A percentile compares a stretch with the other conserved stretches of the same genome.
These are phyloP conservation scores for Fusarium coicis DNA, from an alignment of 2,329 filamentous ascomycete species.

Conservation along the genomic window DNA sequence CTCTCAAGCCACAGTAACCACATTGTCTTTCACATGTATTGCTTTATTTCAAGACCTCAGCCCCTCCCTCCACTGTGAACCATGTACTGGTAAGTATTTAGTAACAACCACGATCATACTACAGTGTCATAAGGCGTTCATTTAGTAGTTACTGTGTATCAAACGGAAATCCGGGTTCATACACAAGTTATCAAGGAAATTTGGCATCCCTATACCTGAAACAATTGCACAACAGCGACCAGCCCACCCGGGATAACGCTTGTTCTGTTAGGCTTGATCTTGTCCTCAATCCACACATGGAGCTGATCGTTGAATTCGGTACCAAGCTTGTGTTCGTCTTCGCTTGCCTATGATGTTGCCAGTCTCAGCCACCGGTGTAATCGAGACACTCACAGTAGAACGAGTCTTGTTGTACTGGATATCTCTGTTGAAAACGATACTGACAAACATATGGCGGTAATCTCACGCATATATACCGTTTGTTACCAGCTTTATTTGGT, in stretches of 20 bases:
- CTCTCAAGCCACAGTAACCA: slow-evolving; percentile 21
- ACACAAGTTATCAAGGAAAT: slow-evolving; percentile 56
- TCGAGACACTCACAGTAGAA: slow-evolving; percentile 49
- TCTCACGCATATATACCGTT: neutral
- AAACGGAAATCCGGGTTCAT: slow-evolving; percentile 35
- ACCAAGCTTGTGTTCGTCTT: slow-evolving; percentile 51
- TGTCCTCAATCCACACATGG: slow-evolving; percentile 46
- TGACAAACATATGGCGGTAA: slow-evolving; percentile 45
- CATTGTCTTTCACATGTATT: neutral
- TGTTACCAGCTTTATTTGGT: neutral
- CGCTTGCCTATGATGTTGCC: slow-evolving; percentile 41
- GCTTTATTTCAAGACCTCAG: neutral
- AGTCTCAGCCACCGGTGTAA: neutral
- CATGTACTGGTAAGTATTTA: too few relatives aligned
- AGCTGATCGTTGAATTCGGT: slow-evolving; percentile 52
- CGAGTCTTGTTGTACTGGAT: slow-evolving; percentile 49
- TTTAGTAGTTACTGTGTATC: too few relatives aligned
- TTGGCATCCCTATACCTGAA: slow-evolving; percentile 52
- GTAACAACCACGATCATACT: neutral
- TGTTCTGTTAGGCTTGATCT: slow-evolving; percentile 49
- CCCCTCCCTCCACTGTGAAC: neutral
- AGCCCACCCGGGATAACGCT: slow-evolving; percentile 47
- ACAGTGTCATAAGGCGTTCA: neutral
- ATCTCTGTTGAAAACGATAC: slow-evolving; percentile 55
- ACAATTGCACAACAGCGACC: slow-evolving; percentile 47